Percentiles rank a stretch among this genome's conserved stretches.
Evolutionary conservation across 345 rosid genomes (phyloP).

Genomic region (Abelmoschus esculentus): DNA sequence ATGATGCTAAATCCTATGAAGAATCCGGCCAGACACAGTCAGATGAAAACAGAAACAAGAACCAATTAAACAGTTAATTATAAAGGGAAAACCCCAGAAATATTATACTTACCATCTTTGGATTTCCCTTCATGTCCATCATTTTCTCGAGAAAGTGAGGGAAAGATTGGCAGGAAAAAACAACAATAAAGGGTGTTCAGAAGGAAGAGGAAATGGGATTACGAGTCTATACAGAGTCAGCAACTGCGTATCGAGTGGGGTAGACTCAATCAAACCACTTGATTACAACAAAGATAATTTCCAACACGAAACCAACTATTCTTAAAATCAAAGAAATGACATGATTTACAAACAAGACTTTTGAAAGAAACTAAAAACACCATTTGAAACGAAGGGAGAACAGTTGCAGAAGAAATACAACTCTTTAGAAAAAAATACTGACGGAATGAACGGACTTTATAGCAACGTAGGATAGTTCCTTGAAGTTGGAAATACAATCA

Average conservation of each 20-base stretch:
- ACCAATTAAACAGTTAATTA: slow-evolving; percentile 19
- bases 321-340: neutral
- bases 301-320: neutral
- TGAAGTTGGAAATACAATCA: no score
- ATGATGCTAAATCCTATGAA: slow-evolving; percentile 6
- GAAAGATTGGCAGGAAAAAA: neutral
- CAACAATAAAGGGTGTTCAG: neutral
- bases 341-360: slow-evolving; percentile 10
- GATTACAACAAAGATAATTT: neutral
- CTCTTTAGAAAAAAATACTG: neutral
- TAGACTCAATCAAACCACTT: neutral
- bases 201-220: neutral
- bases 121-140: slow-evolving; percentile 43
- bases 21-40: neutral
- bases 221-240: neutral
- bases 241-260: neutral
- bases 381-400: neutral
- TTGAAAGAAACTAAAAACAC: neutral
- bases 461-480: neutral
- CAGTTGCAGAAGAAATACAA: neutral
- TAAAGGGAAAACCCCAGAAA: slow-evolving; percentile 7
- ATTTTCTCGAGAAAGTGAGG: slow-evolving; percentile 20
- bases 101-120: slow-evolving; percentile 43
- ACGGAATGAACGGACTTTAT: neutral
- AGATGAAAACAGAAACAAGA: neutral